Base-by-base conservation (phyloP, 2,329 filamentous ascomycete genomes). In the Aspergillaceae sp. region DNA sequence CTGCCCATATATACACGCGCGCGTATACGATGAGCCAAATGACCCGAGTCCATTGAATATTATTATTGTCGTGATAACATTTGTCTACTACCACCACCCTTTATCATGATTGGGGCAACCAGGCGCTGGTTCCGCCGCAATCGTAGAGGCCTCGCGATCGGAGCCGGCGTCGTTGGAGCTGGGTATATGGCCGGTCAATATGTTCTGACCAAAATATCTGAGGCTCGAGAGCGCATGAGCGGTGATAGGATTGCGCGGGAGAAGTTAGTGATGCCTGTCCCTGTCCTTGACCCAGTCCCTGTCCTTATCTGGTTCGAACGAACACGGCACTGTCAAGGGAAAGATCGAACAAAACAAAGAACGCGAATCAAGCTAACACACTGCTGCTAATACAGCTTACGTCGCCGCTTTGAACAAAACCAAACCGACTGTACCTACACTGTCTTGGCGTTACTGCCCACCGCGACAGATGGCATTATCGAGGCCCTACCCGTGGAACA, bases 401-500 rank as follows among this genome's bases (percentile, higher is more conserved):
- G 90, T 43, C 86, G 92, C 48, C 86, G 92, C 62, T 98, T 98
- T 71, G 88, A 97, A 67, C 92, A 98, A 70, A 98, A 98, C 68
- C 92, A 98, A 66, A 91, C 95, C 65, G 92, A 98, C 69, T 98
- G 92, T 71, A 96, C 91, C 41, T 96, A 94, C 65, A 98, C 92
- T 34, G 89, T 97, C 40, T 82, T 97, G n/a, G 92, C 91, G 29
- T 81, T 98, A 46, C 78, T 98, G 7, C 92, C 92, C 4, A 94
- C 91, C 32, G 87, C 89, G 5, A 90, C 90, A 27, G 82, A 92
- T 55, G 91, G 94, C 63, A 85, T 98, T 58, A 75, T 96, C 59
- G 83, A 87, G 56, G 83, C 85, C 30, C 80, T 97, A 57, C 87
- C 94, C 44, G 94, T 94, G 38, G 92, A 98, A 66, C 82, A 86